Conservation (phyloP, 345 rosid genomes). For the Boechera divaricarpa region DNA sequence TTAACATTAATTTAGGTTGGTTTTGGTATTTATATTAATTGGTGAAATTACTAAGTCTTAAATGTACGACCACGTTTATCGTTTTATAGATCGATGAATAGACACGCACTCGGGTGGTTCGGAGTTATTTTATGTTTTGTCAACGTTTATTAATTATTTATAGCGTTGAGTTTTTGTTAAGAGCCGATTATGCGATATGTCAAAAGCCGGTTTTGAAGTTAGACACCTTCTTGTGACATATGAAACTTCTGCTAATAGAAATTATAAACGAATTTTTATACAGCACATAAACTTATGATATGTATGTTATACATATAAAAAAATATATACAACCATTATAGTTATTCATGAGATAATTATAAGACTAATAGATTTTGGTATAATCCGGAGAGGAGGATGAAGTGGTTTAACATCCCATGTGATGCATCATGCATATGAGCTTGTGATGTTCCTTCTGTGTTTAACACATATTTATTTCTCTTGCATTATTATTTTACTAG, state of each 20-base stretch:
- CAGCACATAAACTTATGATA: not conserved
- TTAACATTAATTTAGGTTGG: not conserved
- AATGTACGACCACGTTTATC: slow-evolving; percentile 23
- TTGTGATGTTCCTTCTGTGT: slow-evolving; percentile 18
- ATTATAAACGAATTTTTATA: not conserved
- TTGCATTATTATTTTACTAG: not conserved
- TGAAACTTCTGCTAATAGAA: not conserved
- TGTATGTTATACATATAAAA: not conserved
- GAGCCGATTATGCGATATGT: not conserved
- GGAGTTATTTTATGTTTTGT: slow-evolving; percentile 9
- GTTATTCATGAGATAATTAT: slow-evolving; percentile 6
- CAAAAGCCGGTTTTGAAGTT: slow-evolving; percentile 9
- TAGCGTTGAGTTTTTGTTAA: slow-evolving; percentile 19
- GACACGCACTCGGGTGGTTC: not conserved
- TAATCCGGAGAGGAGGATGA: not conserved
- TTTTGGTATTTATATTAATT: not conserved
- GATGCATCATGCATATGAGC: slow-evolving; percentile 13
- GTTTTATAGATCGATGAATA: not conserved
- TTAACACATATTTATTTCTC: not conserved
- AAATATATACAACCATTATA: not conserved
- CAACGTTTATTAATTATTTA: slow-evolving; percentile 29
- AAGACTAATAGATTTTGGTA: not conserved
- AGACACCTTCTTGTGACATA: not conserved
- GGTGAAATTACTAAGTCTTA: not conserved
- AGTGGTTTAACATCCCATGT: slow-evolving; percentile 14